Evolutionary conservation across 257 asterid species (phyloP).

Genomic region (Solanum appendiculatum): DNA sequence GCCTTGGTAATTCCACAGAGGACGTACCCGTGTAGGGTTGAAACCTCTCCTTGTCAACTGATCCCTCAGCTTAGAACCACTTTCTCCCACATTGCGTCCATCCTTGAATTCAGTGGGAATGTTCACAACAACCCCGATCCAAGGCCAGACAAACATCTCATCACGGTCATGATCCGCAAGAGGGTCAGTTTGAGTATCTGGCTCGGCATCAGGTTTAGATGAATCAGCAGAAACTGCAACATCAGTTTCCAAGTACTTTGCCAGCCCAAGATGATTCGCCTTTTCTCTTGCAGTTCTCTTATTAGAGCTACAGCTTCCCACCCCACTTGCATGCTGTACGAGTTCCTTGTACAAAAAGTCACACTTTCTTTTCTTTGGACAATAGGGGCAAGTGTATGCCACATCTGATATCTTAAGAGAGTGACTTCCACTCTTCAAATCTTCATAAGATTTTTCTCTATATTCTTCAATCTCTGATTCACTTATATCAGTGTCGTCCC

Average conservation of each 20-base stretch:
- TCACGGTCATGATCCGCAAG: conserved; percentile 57
- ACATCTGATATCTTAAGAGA: conserved; percentile 42
- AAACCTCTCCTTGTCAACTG: conserved; percentile 49
- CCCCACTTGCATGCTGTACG: conserved; percentile 60
- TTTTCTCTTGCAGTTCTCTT: conserved; percentile 52
- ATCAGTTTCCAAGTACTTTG: conserved; percentile 56
- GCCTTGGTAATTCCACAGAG: conserved; percentile 54
- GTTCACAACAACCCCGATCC: conserved; percentile 77
- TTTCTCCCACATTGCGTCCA: conserved; percentile 55
- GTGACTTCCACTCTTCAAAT: conserved; percentile 52
- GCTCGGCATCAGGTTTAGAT: conserved; percentile 27
- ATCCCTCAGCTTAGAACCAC: conserved; percentile 55
- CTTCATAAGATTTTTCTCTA: conserved; percentile 21
- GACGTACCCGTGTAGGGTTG: conserved; percentile 57
- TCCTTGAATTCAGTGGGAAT: conserved; percentile 37
- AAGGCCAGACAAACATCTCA: conserved; percentile 75
- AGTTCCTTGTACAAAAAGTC: conserved; percentile 51
- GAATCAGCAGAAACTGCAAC: conserved; percentile 27
- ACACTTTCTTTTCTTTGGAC: conserved; percentile 52
- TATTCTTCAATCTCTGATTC: conserved; percentile 36
- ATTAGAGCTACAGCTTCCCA: conserved; percentile 40
- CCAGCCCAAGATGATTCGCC: conserved; percentile 66
- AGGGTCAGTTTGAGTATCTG: conserved; percentile 31
- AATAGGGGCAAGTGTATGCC: conserved; percentile 70
- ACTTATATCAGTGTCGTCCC: conserved; percentile 34